A percentile compares a stretch with the other conserved stretches of the same genome.
phyloP scores from a whole-genome alignment of 768 basidiomycete genomes.

The Serendipita sp. region DNA sequence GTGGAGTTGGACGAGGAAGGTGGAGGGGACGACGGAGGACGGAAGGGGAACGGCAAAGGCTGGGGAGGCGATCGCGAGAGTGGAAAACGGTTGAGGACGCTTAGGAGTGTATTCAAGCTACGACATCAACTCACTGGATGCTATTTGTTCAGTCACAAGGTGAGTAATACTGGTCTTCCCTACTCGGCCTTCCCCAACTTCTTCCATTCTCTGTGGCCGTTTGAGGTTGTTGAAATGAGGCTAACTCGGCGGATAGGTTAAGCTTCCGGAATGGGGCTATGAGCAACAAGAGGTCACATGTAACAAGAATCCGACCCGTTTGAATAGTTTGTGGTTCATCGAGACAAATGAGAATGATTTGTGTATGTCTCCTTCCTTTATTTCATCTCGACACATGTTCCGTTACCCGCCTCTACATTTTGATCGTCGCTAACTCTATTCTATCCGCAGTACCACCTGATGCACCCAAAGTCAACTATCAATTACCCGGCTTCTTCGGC shows the following conservation, averaged over 20 bases:
- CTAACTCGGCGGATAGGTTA: slow-evolving; percentile 29
- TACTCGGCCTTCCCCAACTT: too few species aligned
- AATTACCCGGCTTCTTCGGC: slow-evolving; percentile 67
- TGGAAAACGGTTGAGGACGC: slow-evolving; percentile 51
- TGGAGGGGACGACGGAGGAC: slow-evolving; percentile 4
- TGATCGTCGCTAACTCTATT: not conserved
- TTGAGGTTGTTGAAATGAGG: too few species aligned
- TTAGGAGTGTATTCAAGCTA: slow-evolving; percentile 69
- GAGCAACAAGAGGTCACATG: slow-evolving; percentile 99
- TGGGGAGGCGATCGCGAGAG: slow-evolving; percentile 28
- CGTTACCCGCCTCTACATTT: not conserved
- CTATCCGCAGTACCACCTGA: slow-evolving; percentile 40
- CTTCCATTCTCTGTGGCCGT: too few species aligned
- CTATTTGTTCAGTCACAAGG: slow-evolving; percentile 92
- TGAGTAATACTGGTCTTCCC: not conserved
- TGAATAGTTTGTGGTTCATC: slow-evolving; percentile 85
- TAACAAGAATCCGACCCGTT: slow-evolving; percentile 86
- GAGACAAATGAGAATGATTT: slow-evolving; percentile 69
- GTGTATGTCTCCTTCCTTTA: slow-evolving; percentile 29
- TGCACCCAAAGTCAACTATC: slow-evolving; percentile 78
- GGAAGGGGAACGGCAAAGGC: slow-evolving; percentile 42
- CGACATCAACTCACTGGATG: slow-evolving; percentile 79
- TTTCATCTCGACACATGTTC: too few species aligned
- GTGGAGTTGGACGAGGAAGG: slow-evolving; percentile 52
- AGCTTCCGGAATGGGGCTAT: slow-evolving; percentile 92